Conservation (phyloP, 257 asterid species). For the Lavandula angustifolia region DNA sequence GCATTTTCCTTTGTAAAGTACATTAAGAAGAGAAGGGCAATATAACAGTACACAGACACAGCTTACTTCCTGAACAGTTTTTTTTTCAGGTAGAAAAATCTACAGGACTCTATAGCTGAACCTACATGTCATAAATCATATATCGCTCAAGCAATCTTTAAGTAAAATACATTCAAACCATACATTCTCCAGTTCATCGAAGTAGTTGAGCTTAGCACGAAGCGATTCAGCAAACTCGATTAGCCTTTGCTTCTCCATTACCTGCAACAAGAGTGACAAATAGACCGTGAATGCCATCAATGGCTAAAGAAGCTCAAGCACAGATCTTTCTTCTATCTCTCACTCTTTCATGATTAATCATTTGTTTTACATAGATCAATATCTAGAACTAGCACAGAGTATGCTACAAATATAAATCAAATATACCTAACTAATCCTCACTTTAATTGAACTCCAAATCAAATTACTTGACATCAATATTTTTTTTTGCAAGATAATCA, state of each 20-base stretch:
- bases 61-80: not conserved
- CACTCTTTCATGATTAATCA: constrained; percentile 18
- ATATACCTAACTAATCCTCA: not conserved
- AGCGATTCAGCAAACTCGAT: constrained; percentile 96
- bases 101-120: constrained; percentile 17
- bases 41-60: not conserved
- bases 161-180: constrained; percentile 50
- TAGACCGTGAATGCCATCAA: constrained; percentile 22
- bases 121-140: constrained; percentile 14
- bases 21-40: not conserved
- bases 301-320: constrained; percentile 10
- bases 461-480: constrained; percentile 13
- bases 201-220: constrained; percentile 92
- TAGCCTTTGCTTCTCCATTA: constrained; percentile 90
- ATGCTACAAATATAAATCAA: not conserved
- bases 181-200: constrained; percentile 99
- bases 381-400: constrained; percentile 23
- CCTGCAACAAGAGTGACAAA: constrained; percentile 57
- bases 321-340: not conserved
- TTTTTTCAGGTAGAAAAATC: constrained; percentile 9
- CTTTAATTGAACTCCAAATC: constrained; percentile 21
- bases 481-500: constrained; percentile 12
- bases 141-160: constrained; percentile 29
- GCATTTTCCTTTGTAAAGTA: not conserved
- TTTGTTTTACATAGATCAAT: not conserved